Percentiles rank a stretch among this genome's conserved stretches.
Evolutionary conservation across 441 rosid species (phyloP).

Genomic region (Populus hybrid): DNA sequence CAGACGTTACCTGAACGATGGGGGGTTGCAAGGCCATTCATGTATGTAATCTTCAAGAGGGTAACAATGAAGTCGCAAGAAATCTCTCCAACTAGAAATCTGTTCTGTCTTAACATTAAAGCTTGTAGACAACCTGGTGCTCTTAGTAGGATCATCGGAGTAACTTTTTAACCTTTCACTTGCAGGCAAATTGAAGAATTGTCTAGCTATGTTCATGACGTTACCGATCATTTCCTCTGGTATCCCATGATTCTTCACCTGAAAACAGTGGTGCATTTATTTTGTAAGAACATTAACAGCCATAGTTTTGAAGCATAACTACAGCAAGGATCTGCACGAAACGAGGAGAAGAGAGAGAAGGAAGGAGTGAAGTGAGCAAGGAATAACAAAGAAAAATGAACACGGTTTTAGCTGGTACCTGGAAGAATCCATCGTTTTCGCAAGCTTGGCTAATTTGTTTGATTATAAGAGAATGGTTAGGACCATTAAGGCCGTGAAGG

Average conservation of each 20-base stretch:
- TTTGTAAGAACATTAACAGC: no score
- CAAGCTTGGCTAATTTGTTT: slow-evolving; percentile 49
- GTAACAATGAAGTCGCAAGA: slow-evolving; percentile 48
- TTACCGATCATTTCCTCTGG: slow-evolving; percentile 21
- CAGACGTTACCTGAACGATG: slow-evolving; percentile 35
- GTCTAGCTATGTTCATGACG: slow-evolving; percentile 27
- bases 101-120: slow-evolving; percentile 47
- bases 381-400: neutral
- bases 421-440: slow-evolving; percentile 54
- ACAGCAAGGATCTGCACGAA: no score
- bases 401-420: slow-evolving; percentile 23
- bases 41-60: slow-evolving; percentile 39
- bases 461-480: slow-evolving; percentile 29
- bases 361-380: neutral
- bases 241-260: slow-evolving; percentile 50
- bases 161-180: slow-evolving; percentile 46
- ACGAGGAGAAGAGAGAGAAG: neutral
- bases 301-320: no score
- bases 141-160: slow-evolving; percentile 46
- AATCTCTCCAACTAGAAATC: slow-evolving; percentile 56
- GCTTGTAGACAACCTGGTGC: slow-evolving; percentile 45
- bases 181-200: slow-evolving; percentile 43
- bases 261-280: neutral
- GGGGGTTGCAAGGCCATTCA: slow-evolving; percentile 53
- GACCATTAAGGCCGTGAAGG: slow-evolving; percentile 43